Percentiles rank a stretch among this genome's conserved stretches.
Conservation (phyloP, 2,329 filamentous ascomycete genomes). For the Epichloe elymi region DNA sequence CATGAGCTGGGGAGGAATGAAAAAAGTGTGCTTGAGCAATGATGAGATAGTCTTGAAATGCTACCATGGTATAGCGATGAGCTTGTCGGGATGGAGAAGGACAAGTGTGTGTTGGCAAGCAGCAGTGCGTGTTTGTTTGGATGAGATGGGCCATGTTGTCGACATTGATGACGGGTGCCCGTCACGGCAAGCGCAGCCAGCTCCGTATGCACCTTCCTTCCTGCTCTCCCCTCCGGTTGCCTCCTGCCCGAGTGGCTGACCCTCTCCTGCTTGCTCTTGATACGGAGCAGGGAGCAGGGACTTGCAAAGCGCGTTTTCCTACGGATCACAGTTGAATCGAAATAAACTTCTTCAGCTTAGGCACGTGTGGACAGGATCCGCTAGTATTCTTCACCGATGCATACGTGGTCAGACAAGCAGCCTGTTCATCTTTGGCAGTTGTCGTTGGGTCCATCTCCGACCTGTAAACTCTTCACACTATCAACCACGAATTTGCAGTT, state of each 20-base stretch:
- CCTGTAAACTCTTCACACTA: not conserved
- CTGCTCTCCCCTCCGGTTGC: too few species aligned
- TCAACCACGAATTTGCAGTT: not conserved
- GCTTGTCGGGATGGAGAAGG: not conserved
- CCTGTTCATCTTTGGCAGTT: not conserved
- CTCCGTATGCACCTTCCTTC: too few species aligned
- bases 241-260: too few species aligned
- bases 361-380: not conserved
- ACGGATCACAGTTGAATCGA: too few species aligned
- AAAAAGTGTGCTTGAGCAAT: not conserved
- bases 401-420: not conserved
- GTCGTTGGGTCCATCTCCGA: not conserved
- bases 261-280: too few species aligned
- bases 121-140: not conserved
- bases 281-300: too few species aligned
- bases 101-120: not conserved
- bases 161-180: not conserved
- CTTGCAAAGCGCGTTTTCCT: too few species aligned
- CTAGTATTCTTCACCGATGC: not conserved
- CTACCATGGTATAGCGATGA: not conserved
- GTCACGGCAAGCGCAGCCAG: too few species aligned
- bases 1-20: not conserved
- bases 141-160: not conserved
- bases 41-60: not conserved
- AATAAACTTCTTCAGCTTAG: too few species aligned